A percentile compares a stretch with the other conserved stretches of the same genome.
Conservation (phyloP, 257 asterid species). For the Scutellaria minor region DNA sequence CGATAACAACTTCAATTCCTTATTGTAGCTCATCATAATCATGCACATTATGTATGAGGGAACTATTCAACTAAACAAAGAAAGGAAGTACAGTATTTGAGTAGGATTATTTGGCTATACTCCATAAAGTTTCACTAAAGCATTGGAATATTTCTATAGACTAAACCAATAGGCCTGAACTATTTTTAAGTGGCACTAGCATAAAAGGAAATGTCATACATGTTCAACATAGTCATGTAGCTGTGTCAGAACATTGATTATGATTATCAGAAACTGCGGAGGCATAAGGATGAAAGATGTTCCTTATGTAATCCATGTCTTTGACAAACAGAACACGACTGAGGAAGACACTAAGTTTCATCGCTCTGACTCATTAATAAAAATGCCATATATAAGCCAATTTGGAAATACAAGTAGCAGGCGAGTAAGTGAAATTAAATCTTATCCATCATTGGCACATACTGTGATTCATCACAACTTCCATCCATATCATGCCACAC, state of each 20-base stretch:
- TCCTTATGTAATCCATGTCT: neutral
- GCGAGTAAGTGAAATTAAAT: constrained; percentile 6
- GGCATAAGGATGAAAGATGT: neutral
- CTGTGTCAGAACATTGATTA: neutral
- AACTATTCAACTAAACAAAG: neutral
- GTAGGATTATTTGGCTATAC: constrained; percentile 5
- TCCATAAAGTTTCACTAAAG: neutral
- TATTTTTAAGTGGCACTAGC: neutral
- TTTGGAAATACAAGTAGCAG: neutral
- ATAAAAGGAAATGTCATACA: neutral
- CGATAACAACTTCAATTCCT: constrained; percentile 22
- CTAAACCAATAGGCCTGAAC: neutral
- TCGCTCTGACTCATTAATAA: neutral
- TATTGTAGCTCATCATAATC: neutral
- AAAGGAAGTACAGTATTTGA: neutral
- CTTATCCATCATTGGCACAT: constrained; percentile 1
- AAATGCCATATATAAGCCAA: neutral
- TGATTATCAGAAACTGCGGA: neutral
- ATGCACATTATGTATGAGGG: constrained; percentile 14
- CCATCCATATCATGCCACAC: constrained; percentile 2
- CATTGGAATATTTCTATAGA: neutral
- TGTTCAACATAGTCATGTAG: neutral
- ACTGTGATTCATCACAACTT: neutral
- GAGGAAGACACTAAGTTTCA: no score
- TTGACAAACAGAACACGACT: no score